Conservation (phyloP, 768 basidiomycete species). For the Tulasnella calospora region DNA sequence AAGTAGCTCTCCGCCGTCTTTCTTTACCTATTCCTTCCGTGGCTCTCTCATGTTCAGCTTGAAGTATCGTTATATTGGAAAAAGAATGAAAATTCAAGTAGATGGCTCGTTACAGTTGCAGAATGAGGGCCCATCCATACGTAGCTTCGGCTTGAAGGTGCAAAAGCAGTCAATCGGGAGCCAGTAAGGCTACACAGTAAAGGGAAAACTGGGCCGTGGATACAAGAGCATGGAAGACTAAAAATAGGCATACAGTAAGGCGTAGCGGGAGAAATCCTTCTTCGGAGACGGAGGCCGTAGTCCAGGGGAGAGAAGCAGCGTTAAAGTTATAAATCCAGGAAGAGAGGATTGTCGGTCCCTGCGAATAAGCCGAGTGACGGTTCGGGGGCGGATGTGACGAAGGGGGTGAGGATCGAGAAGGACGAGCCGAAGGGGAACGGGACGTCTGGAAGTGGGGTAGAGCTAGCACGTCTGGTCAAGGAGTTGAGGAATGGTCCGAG, state of each 20-base stretch:
- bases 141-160: background rate
- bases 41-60: background rate
- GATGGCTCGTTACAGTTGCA: background rate
- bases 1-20: background rate
- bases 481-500: background rate
- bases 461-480: background rate
- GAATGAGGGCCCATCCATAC: background rate
- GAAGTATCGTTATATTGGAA: background rate
- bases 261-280: background rate
- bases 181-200: no score
- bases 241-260: background rate
- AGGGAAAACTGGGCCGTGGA: no score
- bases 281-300: no score
- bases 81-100: constrained; percentile 3
- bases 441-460: background rate
- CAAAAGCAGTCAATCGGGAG: no score
- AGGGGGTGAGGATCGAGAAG: background rate
- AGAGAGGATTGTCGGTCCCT: background rate
- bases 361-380: background rate
- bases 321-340: background rate
- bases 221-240: no score
- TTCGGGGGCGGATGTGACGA: background rate
- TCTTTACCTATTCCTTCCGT: background rate
- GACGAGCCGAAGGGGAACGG: background rate
- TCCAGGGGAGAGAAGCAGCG: no score